Percentiles rank a stretch among this genome's conserved stretches.
Evolutionary conservation across 225 moss, liverwort and hornwort genomes (phyloP).

Genomic region (Sphagnum tenellum): DNA sequence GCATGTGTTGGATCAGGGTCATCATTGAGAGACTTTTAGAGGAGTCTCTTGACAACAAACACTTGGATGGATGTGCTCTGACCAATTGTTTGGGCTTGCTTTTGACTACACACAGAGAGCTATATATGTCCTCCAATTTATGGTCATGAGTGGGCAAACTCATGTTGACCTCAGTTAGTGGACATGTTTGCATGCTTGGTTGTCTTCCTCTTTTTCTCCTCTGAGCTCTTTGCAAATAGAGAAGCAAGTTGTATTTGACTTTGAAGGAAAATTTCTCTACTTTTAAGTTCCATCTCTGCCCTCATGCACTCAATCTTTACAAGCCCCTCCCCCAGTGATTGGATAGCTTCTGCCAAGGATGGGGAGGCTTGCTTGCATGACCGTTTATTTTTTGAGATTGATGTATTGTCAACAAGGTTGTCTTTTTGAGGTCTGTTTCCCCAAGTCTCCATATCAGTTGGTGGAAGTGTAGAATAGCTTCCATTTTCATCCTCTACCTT

Average conservation of each 20-base stretch:
- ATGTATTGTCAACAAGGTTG: neutral
- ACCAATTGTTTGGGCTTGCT: too few relatives aligned
- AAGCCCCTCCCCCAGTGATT: neutral
- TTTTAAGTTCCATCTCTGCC: neutral
- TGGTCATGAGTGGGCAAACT: too few relatives aligned
- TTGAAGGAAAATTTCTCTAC: conserved; percentile 1
- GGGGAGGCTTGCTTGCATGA: neutral
- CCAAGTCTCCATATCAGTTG: neutral
- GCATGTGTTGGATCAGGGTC: too few relatives aligned
- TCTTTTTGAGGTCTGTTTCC: neutral
- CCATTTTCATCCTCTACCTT: neutral
- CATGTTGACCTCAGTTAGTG: neutral
- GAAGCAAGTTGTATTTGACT: neutral
- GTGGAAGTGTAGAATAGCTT: neutral
- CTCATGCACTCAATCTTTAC: neutral
- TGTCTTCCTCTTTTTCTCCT: conserved; percentile 1
- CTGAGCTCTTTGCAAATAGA: neutral
- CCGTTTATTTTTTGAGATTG: neutral
- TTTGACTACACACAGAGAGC: too few relatives aligned
- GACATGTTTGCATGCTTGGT: conserved; percentile 1
- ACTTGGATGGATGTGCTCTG: too few relatives aligned
- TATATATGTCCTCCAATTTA: too few relatives aligned
- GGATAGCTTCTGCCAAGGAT: neutral
- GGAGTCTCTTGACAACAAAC: too few relatives aligned
- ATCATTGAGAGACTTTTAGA: too few relatives aligned